These are phyloP conservation scores for Stenogyne calaminthoides DNA, from an alignment of 305 asterid species.

Conservation along the genomic window DNA sequence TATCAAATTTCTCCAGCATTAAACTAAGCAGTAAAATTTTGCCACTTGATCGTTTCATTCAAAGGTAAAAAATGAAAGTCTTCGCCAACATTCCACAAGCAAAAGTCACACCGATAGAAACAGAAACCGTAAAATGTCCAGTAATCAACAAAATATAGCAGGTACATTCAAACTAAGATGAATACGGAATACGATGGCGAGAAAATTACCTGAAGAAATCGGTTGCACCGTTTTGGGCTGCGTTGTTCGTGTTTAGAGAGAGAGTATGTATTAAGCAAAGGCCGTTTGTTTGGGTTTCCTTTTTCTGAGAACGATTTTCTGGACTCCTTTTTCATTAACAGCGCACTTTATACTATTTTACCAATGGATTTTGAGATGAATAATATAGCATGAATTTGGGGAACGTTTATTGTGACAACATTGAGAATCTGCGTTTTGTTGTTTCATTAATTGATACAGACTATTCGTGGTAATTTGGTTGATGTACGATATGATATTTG, in stretches of 20 bases:
- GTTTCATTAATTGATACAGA: too few species aligned
- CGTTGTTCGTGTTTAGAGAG: conserved; percentile 27
- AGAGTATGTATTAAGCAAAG: background rate
- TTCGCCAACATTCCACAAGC: background rate
- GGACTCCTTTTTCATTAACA: background rate
- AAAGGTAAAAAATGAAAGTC: background rate
- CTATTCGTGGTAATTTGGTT: too few species aligned
- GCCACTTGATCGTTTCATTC: conserved; percentile 23
- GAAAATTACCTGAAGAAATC: conserved; percentile 19
- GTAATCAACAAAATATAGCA: conserved; percentile 25
- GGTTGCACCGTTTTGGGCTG: conserved; percentile 13
- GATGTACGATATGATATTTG: too few species aligned
- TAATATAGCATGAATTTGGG: too few species aligned
- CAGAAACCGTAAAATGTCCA: conserved; percentile 17
- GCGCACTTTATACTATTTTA: background rate
- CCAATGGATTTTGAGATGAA: background rate
- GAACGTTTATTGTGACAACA: too few species aligned
- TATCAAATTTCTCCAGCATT: conserved; percentile 24
- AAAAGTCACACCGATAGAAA: background rate
- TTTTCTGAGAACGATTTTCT: conserved; percentile 1
- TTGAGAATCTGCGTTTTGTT: too few species aligned
- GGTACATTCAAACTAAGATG: conserved; percentile 6
- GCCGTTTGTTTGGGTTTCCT: conserved; percentile 31
- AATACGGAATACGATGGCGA: conserved; percentile 24
- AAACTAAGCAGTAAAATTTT: conserved; percentile 13